Base-by-base conservation (phyloP, 768 basidiomycete genomes). In the Boletus tylopilopsis region DNA sequence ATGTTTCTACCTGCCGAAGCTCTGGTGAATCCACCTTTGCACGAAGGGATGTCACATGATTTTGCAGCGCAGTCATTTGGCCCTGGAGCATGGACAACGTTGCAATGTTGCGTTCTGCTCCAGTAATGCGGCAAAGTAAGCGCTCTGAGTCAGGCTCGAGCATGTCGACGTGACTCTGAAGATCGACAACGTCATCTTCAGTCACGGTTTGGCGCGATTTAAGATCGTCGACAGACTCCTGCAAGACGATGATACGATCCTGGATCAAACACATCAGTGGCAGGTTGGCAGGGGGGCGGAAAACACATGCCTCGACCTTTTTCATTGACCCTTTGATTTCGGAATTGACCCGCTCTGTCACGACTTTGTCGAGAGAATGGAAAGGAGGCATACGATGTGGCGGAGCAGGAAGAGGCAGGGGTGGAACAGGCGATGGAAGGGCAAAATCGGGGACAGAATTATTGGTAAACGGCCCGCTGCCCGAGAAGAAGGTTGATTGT, bases 141-240 rank as follows among this genome's bases (percentile, higher is more conserved):
- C 55, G 44, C n/a, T 67, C 58, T 32, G 66, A 64, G 23, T 69
- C 66, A 2, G 70, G 64, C 23, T 71, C 67, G 6, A 79, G 59
- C 34, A 51, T 66, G 6, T 76, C 72, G 12, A 77, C 55, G 39
- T 73, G 71, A 3, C 58, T 61, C 49, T 70, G 67, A 21, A 70
- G 42, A n/a, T 68, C 68, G 15, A 54, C 30, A 12, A 71, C 42
- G 37, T 71, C 68, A 6, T 64, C 60, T 39, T 71, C 63, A 6
- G 59, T 58, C 21, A 53, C 48, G 0, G 50, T 27, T 37, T 68
- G 66, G 15, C 64, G 64, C 13, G 54, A 57, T 30, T 51, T 60
- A 2, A 69, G 41, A 30, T 50, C 53, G 25, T n/a, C 21, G 21
- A 68, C 34, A 1, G 38, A 53, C n/a, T 43, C 53, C 10, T 62